Conservation (phyloP, 2,329 filamentous ascomycete species). For the Hymenoscyphus albidus region DNA sequence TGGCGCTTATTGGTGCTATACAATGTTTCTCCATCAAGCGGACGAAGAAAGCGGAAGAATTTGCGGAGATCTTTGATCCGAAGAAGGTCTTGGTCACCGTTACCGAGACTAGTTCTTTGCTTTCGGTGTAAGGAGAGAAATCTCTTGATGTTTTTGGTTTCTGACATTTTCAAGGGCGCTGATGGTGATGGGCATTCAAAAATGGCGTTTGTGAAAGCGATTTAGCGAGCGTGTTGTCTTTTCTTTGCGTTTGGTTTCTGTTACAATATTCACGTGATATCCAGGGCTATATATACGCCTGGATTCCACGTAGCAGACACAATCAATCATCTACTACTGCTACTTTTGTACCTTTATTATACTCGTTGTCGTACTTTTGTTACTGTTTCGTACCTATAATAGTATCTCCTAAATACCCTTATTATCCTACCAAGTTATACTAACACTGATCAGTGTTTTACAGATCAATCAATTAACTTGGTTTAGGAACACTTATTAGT, state of each 20-base stretch:
- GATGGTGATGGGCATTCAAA: background rate
- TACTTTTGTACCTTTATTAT: no score
- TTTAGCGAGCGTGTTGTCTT: slow-evolving; percentile 10
- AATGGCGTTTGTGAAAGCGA: slow-evolving; percentile 13
- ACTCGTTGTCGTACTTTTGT: no score
- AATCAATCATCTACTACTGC: no score
- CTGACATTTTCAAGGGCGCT: background rate
- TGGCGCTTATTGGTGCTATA: slow-evolving; percentile 53
- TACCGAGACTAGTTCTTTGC: background rate
- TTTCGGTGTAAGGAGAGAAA: background rate
- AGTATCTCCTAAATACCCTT: no score
- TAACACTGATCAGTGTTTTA: no score
- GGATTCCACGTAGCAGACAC: no score
- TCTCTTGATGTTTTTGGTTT: background rate
- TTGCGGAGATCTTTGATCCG: slow-evolving; percentile 17
- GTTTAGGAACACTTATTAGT: no score
- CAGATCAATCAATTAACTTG: no score
- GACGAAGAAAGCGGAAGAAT: slow-evolving; percentile 12
- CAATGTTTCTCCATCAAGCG: slow-evolving; percentile 50
- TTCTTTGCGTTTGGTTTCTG: background rate
- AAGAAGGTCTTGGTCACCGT: slow-evolving; percentile 8
- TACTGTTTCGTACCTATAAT: no score
- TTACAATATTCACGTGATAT: no score
- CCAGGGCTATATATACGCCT: no score
- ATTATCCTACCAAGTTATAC: no score